phyloP scores from a whole-genome alignment of 2,329 filamentous ascomycete genomes.

The Hymenoscyphus scutula region DNA sequence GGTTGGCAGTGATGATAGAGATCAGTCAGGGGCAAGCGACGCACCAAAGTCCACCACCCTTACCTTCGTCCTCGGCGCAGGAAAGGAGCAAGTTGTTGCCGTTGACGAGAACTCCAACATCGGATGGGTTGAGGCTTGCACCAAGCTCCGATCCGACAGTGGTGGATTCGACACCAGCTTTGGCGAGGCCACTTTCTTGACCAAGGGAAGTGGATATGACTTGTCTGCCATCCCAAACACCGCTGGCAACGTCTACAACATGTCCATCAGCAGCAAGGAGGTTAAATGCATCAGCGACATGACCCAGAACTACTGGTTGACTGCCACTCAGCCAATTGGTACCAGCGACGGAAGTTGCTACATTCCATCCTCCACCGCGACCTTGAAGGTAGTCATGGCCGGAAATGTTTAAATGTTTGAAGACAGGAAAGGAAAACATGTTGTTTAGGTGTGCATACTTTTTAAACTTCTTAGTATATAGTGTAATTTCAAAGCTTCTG shows the following conservation, averaged over 20 bases:
- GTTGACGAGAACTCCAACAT: conserved; percentile 32
- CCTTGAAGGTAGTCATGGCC: conserved; percentile 31
- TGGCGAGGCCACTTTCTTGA: conserved; percentile 32
- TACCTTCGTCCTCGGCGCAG: conserved; percentile 28
- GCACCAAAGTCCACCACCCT: conserved; percentile 31
- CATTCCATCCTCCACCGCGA: conserved; percentile 25
- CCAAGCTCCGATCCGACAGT: conserved; percentile 13
- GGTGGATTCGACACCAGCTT: conserved; percentile 31
- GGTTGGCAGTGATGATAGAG: conserved; percentile 22
- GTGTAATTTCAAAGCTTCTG: conserved; percentile 24
- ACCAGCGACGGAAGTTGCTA: conserved; percentile 33
- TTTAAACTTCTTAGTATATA: conserved; percentile 24
- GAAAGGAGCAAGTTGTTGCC: conserved; percentile 28
- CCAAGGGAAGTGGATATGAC: conserved; percentile 32
- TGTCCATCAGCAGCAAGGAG: conserved; percentile 32
- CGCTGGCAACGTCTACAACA: conserved; percentile 31
- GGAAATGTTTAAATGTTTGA: conserved; percentile 23
- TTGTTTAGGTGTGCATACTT: conserved; percentile 11
- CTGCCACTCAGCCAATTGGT: conserved; percentile 28
- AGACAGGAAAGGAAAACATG: not conserved
- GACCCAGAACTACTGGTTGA: conserved; percentile 34
- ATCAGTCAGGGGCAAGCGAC: conserved; percentile 28
- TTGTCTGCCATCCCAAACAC: conserved; percentile 35
- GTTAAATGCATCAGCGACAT: conserved; percentile 28
- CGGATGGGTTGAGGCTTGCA: conserved; percentile 26